Percentiles rank a stretch among this genome's conserved stretches.
Conservation (phyloP, 129 eudicot genomes). For the Artemisia tridentata region DNA sequence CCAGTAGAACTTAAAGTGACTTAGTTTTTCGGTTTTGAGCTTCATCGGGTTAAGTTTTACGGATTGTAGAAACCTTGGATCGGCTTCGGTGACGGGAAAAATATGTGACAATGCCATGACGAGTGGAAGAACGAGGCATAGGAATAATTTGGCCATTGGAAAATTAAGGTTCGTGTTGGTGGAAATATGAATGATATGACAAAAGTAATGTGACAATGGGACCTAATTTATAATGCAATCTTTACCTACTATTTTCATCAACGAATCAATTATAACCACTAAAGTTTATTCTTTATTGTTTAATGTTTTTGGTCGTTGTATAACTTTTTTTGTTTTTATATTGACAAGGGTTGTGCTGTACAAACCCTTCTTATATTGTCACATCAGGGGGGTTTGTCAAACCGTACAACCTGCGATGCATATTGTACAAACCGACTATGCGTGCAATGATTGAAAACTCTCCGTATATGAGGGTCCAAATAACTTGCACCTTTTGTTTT, state of each 20-base stretch:
- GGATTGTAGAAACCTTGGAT: constrained; percentile 20
- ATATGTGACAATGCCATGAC: constrained; percentile 23
- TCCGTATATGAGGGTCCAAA: no score
- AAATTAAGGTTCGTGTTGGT: neutral
- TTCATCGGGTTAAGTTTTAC: constrained; percentile 19
- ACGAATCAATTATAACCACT: neutral
- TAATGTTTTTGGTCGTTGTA: neutral
- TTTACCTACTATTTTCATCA: neutral
- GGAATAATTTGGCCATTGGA: constrained; percentile 27
- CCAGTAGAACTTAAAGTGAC: constrained; percentile 57
- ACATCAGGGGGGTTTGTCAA: no score
- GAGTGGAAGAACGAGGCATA: constrained; percentile 18
- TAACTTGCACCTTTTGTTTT: no score
- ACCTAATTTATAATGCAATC: constrained; percentile 21
- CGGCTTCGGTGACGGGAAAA: constrained; percentile 15
- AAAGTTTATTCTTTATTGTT: neutral
- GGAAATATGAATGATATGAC: constrained; percentile 5
- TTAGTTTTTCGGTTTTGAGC: constrained; percentile 40
- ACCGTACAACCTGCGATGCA: no score
- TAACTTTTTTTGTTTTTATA: neutral
- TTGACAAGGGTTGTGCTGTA: no score
- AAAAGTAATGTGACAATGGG: constrained; percentile 4
- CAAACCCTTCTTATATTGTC: no score
- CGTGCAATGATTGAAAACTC: no score
- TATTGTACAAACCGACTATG: no score